Percentiles rank a stretch among this genome's conserved stretches.
These are phyloP conservation scores for Plasmodium chabaudi DNA, from an alignment of 169 alveolate species.

Conservation along the genomic window DNA sequence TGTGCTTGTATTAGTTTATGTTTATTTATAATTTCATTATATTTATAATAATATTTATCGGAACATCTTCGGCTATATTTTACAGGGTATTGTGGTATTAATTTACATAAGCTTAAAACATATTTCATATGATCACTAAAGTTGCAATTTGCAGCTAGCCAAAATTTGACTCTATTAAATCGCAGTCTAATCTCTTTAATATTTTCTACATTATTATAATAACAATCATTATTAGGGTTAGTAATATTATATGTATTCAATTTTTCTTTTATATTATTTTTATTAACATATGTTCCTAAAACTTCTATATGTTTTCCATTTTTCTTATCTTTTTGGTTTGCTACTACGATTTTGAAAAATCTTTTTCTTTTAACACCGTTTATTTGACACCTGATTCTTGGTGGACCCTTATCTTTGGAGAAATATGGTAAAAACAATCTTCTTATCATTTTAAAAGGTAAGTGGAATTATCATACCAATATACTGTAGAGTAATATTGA, in stretches of 20 bases:
- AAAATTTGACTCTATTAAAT: constrained; percentile 88
- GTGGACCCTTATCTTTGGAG: constrained; percentile 86
- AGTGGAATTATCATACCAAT: not conserved
- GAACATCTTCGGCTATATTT: constrained; percentile 69
- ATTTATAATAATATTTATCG: constrained; percentile 63
- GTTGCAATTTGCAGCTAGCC: constrained; percentile 90
- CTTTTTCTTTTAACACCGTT: constrained; percentile 86
- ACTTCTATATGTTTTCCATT: constrained; percentile 93
- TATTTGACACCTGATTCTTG: constrained; percentile 85
- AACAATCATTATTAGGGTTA: constrained; percentile 79
- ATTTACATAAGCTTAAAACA: constrained; percentile 69
- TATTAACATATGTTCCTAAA: constrained; percentile 82
- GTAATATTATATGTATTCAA: constrained; percentile 82
- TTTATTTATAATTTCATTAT: constrained; percentile 66
- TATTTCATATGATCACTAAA: constrained; percentile 78
- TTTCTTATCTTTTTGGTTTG: constrained; percentile 90
- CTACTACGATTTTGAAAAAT: constrained; percentile 88
- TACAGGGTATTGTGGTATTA: constrained; percentile 72
- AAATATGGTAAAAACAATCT: constrained; percentile 83
- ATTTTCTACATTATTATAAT: constrained; percentile 75
- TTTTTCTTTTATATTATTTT: constrained; percentile 78
- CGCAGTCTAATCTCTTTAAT: constrained; percentile 88
- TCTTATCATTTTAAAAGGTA: constrained; percentile 76
- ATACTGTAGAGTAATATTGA: too few relatives aligned
- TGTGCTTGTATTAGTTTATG: constrained; percentile 73